phyloP scores from a whole-genome alignment of 495 filamentous ascomycete genomes.

The Lophiostoma macrostomum region DNA sequence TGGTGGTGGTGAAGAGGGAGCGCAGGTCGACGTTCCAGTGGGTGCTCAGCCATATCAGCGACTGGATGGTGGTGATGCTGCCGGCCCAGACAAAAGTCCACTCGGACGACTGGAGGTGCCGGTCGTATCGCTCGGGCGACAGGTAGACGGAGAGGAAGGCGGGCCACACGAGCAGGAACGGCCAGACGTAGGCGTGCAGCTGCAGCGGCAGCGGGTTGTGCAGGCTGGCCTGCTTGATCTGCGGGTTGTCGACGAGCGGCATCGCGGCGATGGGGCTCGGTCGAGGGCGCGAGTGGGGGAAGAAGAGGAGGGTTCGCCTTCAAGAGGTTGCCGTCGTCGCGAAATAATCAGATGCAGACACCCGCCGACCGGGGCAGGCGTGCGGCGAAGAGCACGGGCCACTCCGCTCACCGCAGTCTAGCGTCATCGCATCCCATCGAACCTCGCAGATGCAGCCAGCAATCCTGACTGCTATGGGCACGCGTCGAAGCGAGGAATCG shows the following conservation, averaged over 20 bases:
- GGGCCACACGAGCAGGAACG: slow-evolving; percentile 88
- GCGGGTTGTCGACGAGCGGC: slow-evolving; percentile 83
- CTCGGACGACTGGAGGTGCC: slow-evolving; percentile 81
- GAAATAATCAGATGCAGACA: too few relatives aligned
- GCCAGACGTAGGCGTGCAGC: slow-evolving; percentile 86
- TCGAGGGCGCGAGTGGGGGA: background rate
- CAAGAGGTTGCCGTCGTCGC: too few relatives aligned
- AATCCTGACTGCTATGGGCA: too few relatives aligned
- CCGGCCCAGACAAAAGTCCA: slow-evolving; percentile 97
- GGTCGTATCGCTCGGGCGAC: slow-evolving; percentile 76
- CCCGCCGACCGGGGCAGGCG: too few relatives aligned
- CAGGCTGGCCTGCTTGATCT: slow-evolving; percentile 83
- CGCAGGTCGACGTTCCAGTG: slow-evolving; percentile 93
- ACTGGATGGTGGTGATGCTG: slow-evolving; percentile 80
- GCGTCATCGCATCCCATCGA: too few relatives aligned
- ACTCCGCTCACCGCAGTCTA: too few relatives aligned
- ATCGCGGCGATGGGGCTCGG: slow-evolving; percentile 13
- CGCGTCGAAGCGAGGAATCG: too few relatives aligned
- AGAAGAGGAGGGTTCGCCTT: background rate
- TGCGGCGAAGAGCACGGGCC: too few relatives aligned
- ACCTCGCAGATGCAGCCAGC: too few relatives aligned
- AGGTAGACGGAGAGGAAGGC: slow-evolving; percentile 84
- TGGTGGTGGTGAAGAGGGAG: slow-evolving; percentile 74
- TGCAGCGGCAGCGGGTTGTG: slow-evolving; percentile 81
- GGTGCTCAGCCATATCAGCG: slow-evolving; percentile 89